phyloP scores from a whole-genome alignment of 2,329 filamentous ascomycete species.

The Aspergillus floridensis region DNA sequence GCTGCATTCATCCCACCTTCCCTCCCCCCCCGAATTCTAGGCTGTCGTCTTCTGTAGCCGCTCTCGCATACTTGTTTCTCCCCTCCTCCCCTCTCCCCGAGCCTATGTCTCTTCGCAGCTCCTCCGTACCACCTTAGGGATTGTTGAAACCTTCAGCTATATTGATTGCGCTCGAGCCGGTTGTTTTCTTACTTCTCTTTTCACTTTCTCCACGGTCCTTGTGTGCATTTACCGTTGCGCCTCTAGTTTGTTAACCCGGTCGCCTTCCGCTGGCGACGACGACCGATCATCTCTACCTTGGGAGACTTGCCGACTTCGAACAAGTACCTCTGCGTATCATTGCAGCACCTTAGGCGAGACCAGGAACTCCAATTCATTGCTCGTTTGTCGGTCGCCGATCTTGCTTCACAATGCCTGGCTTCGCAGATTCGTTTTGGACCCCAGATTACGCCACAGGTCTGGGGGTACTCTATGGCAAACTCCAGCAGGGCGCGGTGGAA shows the following conservation, averaged over 20 bases:
- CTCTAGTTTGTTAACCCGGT: not conserved
- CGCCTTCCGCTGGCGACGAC: not conserved
- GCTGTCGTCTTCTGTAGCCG: slow-evolving; percentile 13
- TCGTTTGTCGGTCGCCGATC: not conserved
- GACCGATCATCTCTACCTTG: not conserved
- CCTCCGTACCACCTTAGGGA: slow-evolving; percentile 11
- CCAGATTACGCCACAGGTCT: slow-evolving; percentile 94
- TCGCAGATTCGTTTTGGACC: slow-evolving; percentile 97
- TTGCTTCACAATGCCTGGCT: slow-evolving; percentile 69
- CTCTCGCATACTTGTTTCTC: slow-evolving; percentile 15
- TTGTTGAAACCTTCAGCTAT: slow-evolving; percentile 10
- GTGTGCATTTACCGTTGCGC: not conserved
- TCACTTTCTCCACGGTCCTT: not conserved
- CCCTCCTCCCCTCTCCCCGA: not conserved
- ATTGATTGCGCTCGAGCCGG: slow-evolving; percentile 9
- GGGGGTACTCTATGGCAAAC: slow-evolving; percentile 90
- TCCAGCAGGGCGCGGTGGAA: slow-evolving; percentile 92
- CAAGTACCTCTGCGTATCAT: not conserved
- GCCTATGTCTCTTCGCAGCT: slow-evolving; percentile 15
- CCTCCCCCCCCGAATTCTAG: not conserved
- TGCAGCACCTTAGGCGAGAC: not conserved
- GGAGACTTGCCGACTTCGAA: not conserved
- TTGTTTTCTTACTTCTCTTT: slow-evolving; percentile 1
- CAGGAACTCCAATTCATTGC: not conserved
- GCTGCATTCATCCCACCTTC: slow-evolving; percentile 4